These are phyloP conservation scores for Penicillium sumatraense DNA, from an alignment of 2,329 filamentous ascomycete genomes.

Conservation along the genomic window DNA sequence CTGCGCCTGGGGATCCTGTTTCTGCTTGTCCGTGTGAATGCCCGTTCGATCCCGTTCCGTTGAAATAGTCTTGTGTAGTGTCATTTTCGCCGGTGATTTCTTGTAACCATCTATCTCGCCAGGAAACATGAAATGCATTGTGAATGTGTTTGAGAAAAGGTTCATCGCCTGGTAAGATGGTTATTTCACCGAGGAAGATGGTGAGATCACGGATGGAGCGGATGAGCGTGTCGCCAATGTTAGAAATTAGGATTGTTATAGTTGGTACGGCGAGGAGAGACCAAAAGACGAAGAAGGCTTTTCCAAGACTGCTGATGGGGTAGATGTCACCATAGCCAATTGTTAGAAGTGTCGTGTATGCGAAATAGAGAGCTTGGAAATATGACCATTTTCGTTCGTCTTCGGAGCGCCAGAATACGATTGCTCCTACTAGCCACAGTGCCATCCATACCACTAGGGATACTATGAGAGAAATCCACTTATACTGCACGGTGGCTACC, in stretches of 20 bases:
- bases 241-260: constrained; percentile 46
- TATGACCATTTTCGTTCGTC: constrained; percentile 39
- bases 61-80: not conserved
- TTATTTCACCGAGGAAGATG: constrained; percentile 59
- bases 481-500: constrained; percentile 44
- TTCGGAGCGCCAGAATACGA: constrained; percentile 43
- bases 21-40: not conserved
- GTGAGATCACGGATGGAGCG: constrained; percentile 60
- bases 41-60: not conserved
- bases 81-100: constrained; percentile 17
- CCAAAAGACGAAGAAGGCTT: constrained; percentile 47
- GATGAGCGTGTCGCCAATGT: constrained; percentile 48
- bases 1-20: not conserved
- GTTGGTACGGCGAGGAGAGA: constrained; percentile 45
- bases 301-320: constrained; percentile 38
- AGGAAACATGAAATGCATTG: constrained; percentile 27
- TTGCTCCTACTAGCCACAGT: constrained; percentile 49
- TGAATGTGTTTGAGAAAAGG: constrained; percentile 36
- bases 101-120: constrained; percentile 23
- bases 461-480: constrained; percentile 46
- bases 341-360: constrained; percentile 44
- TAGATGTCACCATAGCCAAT: constrained; percentile 47
- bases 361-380: constrained; percentile 44
- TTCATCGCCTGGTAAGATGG: constrained; percentile 57
- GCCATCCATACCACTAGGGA: constrained; percentile 45